A percentile compares a stretch with the other conserved stretches of the same genome.
These are phyloP conservation scores for Jatropha curcas DNA, from an alignment of 345 rosid genomes.

Conservation along the genomic window DNA sequence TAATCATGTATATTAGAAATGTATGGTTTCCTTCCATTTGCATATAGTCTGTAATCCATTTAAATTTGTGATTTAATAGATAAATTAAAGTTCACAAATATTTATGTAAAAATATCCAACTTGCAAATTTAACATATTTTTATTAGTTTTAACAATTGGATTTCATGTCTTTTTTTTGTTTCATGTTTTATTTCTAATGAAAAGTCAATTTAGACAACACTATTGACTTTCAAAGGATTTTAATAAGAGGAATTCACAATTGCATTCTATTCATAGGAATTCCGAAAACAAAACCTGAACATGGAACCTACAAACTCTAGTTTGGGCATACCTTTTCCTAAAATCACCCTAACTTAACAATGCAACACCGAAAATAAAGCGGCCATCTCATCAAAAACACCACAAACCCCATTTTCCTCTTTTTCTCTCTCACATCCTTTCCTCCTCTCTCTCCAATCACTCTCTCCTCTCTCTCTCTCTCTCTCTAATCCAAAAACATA, in stretches of 20 bases:
- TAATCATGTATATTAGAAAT: too few species aligned
- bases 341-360: neutral
- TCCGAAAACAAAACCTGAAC: neutral
- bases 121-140: too few species aligned
- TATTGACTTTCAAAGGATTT: too few species aligned
- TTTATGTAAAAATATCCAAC: too few species aligned
- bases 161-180: too few species aligned
- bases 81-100: too few species aligned
- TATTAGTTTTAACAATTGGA: too few species aligned
- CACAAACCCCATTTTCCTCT: neutral
- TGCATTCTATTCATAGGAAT: neutral
- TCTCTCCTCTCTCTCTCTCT: neutral
- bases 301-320: neutral
- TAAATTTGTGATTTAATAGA: too few species aligned
- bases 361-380: constrained; percentile 8
- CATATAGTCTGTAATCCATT: too few species aligned
- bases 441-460: neutral
- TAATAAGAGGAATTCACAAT: too few species aligned
- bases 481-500: neutral
- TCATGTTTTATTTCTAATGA: too few species aligned
- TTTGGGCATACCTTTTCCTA: neutral
- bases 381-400: neutral
- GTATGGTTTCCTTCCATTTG: too few species aligned
- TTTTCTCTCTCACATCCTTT: neutral
- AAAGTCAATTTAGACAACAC: neutral